These are phyloP conservation scores for Boletus semigastroideus DNA, from an alignment of 1,284 basidiomycete genomes.

Conservation along the genomic window DNA sequence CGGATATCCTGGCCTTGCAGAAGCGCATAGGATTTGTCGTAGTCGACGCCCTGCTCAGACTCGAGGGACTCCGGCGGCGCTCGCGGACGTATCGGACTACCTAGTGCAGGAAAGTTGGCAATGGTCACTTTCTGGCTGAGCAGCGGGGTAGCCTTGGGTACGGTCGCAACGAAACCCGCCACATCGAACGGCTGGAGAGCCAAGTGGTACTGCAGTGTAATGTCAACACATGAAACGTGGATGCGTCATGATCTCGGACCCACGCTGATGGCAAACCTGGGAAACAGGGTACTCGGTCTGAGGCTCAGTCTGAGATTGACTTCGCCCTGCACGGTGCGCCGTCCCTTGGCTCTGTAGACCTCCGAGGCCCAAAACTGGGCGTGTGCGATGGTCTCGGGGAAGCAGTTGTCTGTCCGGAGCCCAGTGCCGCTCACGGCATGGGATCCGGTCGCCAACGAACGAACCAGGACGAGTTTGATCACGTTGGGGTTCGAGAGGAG, in stretches of 20 bases:
- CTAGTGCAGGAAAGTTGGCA: conserved; percentile 41
- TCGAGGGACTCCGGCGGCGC: conserved; percentile 55
- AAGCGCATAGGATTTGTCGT: conserved; percentile 51
- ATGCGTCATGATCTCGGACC: background rate
- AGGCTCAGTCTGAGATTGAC: conserved; percentile 45
- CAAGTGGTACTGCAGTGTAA: conserved; percentile 43
- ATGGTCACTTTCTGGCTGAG: conserved; percentile 45
- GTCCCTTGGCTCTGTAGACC: conserved; percentile 29
- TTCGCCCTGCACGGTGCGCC: conserved; percentile 49
- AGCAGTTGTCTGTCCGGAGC: conserved; percentile 43
- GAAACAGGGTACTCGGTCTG: conserved; percentile 56
- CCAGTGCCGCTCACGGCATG: conserved; percentile 25
- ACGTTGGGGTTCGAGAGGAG: conserved; percentile 43
- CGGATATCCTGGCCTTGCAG: conserved; percentile 59
- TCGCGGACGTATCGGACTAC: conserved; percentile 44
- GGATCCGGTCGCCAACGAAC: conserved; percentile 37
- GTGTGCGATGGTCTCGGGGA: conserved; percentile 41
- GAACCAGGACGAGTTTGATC: conserved; percentile 33
- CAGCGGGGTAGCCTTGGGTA: conserved; percentile 31
- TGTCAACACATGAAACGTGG: background rate
- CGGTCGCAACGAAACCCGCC: conserved; percentile 42
- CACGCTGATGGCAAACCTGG: conserved; percentile 49
- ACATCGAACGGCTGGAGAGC: conserved; percentile 47
- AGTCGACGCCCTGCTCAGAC: conserved; percentile 41
- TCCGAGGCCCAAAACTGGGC: conserved; percentile 51